These are phyloP conservation scores for Ogataea kodamae DNA, from an alignment of 805 yeast genomes.

Conservation along the genomic window DNA sequence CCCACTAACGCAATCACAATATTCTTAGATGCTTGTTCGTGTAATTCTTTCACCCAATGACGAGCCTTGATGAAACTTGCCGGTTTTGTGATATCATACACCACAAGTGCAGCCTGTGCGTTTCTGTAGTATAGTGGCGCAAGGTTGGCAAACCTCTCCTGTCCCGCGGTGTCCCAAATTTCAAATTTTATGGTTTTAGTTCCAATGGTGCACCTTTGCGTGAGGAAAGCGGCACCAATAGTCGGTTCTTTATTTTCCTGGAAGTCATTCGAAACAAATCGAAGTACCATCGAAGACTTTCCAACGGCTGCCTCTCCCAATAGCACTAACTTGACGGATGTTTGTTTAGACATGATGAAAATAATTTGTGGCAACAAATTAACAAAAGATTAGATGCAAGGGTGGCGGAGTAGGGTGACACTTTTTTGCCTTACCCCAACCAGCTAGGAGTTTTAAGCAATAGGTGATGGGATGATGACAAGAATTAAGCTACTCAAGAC, in stretches of 20 bases:
- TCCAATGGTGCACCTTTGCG: conserved; percentile 88
- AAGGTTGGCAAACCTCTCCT: conserved; percentile 90
- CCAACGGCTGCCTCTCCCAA: conserved; percentile 99
- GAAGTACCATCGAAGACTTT: conserved; percentile 83
- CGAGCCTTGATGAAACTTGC: conserved; percentile 94
- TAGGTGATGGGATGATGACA: too few species aligned
- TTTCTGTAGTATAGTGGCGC: conserved; percentile 98
- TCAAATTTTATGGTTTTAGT: conserved; percentile 86
- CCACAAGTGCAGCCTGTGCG: conserved; percentile 95
- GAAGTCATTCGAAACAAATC: conserved; percentile 93
- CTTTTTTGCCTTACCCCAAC: not conserved
- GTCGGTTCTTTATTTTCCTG: conserved; percentile 98
- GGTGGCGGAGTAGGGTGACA: conserved; percentile 6
- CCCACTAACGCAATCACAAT: conserved; percentile 93
- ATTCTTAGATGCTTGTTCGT: conserved; percentile 90
- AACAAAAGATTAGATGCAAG: conserved; percentile 7
- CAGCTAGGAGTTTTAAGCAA: not conserved
- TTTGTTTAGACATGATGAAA: conserved; percentile 23
- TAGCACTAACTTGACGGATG: conserved; percentile 83
- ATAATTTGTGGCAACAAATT: conserved; percentile 6
- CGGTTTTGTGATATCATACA: conserved; percentile 92
- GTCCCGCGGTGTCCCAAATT: conserved; percentile 98
- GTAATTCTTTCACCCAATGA: conserved; percentile 96
- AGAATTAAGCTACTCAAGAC: too few species aligned
- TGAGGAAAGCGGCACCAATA: conserved; percentile 94